Evolutionary conservation across 2,329 filamentous ascomycete species (phyloP), one percentile per base, ranked within the genome.

Genomic region (Pyrenophora teres): DNA sequence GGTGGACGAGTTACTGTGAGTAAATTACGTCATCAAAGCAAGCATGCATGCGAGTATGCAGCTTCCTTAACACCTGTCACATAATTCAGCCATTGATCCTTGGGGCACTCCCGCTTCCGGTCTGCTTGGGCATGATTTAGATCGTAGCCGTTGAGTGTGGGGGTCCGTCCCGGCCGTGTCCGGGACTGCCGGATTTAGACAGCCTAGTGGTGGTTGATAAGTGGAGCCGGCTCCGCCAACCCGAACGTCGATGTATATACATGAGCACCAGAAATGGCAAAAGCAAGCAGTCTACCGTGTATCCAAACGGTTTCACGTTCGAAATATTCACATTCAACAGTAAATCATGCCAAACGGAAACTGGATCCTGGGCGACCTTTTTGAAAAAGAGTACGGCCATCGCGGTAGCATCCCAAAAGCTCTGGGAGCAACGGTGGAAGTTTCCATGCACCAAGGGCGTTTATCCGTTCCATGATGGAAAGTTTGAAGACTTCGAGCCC

Each of bases 401-500:
- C 58, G 62, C 38, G 64, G 68, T 43, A 67, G 61, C 38, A 71
- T 72, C 37, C 37, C 47, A 65, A 32, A 69, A 63, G 7, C 54
- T 74, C 9, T 74, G 71, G 71, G 64, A 67, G 21, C 57, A 61
- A 43, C 54, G 69, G 15, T 74, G 71, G 71, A 70, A 67, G 27
- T 63, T 72, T 19, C 70, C 70, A 3, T 71, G 69, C 45, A 58
- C 54, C 32, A 56, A 60, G 12, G 79, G 83, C 42, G 78, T 90
- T 4, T 88, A 89, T 59, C 86, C 86, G 0, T 91, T 91, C 76
- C 87, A 91, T 74, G 88, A 90, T 68, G 86, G 85, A 25, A 75
- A 78, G 13, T 81, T 81, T 55, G 79, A 84, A 52, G 88, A 91
- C 69, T 90, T 91, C 63, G 83, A 84, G 60, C 85, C 85, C 3